Conservation (phyloP, 495 filamentous ascomycete genomes). For the Pseudevernia furfuracea region DNA sequence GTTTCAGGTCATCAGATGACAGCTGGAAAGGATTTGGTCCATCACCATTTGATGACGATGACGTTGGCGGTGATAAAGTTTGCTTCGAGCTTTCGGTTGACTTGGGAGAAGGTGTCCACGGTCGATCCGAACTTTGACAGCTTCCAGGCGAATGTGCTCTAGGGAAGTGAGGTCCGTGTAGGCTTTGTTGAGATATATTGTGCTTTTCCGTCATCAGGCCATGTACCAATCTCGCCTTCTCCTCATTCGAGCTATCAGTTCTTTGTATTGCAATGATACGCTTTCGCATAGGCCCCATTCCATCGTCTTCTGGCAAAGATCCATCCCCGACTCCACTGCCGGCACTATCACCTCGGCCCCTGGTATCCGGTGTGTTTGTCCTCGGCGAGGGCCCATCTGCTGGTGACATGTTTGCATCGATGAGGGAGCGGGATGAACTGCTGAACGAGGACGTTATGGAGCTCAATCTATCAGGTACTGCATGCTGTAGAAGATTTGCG, state of each 20-base stretch:
- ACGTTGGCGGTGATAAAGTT: conserved; percentile 28
- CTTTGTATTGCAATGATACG: conserved; percentile 72
- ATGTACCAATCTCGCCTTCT: conserved; percentile 83
- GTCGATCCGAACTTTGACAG: conserved; percentile 33
- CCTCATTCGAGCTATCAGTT: conserved; percentile 52
- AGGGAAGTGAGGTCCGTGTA: conserved; percentile 27
- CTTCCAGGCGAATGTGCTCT: conserved; percentile 32
- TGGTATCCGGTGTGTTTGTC: conserved; percentile 11
- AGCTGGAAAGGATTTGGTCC: conserved; percentile 56
- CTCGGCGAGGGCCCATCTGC: conserved; percentile 22
- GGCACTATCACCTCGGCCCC: conserved; percentile 11
- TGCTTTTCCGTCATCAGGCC: conserved; percentile 75
- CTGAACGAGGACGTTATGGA: conserved; percentile 25
- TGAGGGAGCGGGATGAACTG: conserved; percentile 17
- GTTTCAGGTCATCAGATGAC: conserved; percentile 59
- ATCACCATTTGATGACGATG: conserved; percentile 30
- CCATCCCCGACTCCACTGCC: conserved; percentile 22
- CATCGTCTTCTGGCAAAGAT: conserved; percentile 81
- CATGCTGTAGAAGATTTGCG: conserved; percentile 29
- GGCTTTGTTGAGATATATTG: conserved; percentile 39
- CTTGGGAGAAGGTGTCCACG: conserved; percentile 34
- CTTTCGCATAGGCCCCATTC: conserved; percentile 67
- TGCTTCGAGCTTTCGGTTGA: conserved; percentile 29
- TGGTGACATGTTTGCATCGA: conserved; percentile 26
- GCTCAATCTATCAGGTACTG: conserved; percentile 31